Base-by-base conservation (phyloP, 495 filamentous ascomycete genomes). In the Penicillium nucicola region DNA sequence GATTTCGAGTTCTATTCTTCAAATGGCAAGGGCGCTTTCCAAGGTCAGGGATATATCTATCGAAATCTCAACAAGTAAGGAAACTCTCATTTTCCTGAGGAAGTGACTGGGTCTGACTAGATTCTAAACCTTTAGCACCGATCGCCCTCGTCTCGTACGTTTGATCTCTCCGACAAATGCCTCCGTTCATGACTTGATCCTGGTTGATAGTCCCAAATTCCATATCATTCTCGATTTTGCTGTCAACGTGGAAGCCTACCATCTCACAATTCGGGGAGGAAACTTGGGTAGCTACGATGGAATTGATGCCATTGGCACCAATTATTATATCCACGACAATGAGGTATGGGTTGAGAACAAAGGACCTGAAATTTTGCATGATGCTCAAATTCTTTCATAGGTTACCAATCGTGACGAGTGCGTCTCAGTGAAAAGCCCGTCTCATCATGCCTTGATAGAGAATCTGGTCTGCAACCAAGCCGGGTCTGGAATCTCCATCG, bases 401-500 rank as follows among this genome's bases (percentile, higher is more conserved):
- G 60, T 77, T 0, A 74, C 74, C 7, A 78, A 78, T 48, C 57
- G 67, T 14, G 74, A 78, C 44, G 75, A 78, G 51, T 78, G 75
- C 41, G 67, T 78, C 19, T 71, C 68, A 6, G 66, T 78, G 12
- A 65, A 75, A 43, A 70, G 58, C 8, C 74, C 74, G 4, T 65
- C 70, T 10, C 60, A 68, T 42, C 65, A 76, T 47, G 70, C 72
- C 22, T 60, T 78, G 5, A 66, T 80, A 45, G 74, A 80, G 48
- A 71, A 75, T 40, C 63, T 78, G 14, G 70, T 70, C 46, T 79
- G 77, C 56, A 81, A 79, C 57, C 71, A 71, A 53, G 71, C 68
- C 11, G 74, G 75, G 2, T 62, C 62, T 0, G 77, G 76, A 1
- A 66, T 70, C 33, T 71, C 69, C 0, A 76, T 77, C 34, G 75